phyloP scores from a whole-genome alignment of 2,329 filamentous ascomycete species.

The Arachnomyces sp. region DNA sequence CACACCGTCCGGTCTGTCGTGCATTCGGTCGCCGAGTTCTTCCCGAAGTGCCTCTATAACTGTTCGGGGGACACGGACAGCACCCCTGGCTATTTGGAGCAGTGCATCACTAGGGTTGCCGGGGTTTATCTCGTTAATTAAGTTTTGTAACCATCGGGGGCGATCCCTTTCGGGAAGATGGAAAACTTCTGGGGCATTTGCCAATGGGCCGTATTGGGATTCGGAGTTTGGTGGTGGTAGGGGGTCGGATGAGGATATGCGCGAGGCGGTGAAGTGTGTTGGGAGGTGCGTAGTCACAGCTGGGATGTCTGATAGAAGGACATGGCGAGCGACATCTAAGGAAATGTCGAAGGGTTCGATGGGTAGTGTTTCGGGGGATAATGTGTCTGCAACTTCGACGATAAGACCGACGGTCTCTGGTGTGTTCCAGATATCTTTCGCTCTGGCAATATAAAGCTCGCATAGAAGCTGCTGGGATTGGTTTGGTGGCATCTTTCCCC shows the following conservation, averaged over 20 bases:
- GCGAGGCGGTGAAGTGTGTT: slow-evolving; percentile 51
- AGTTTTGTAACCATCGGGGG: slow-evolving; percentile 29
- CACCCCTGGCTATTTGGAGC: too few relatives aligned
- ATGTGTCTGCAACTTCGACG: slow-evolving; percentile 56
- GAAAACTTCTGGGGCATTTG: slow-evolving; percentile 7
- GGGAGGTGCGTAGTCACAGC: slow-evolving; percentile 63
- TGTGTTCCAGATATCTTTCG: slow-evolving; percentile 81
- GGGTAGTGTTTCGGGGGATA: slow-evolving; percentile 36
- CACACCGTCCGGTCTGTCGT: too few relatives aligned
- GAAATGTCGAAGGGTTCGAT: slow-evolving; percentile 40
- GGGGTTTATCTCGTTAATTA: slow-evolving; percentile 29
- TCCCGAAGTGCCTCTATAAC: too few relatives aligned
- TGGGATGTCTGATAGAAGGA: slow-evolving; percentile 68
- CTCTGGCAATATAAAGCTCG: slow-evolving; percentile 64
- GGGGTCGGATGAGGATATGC: slow-evolving; percentile 72
- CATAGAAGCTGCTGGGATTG: slow-evolving; percentile 60
- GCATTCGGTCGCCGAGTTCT: too few relatives aligned
- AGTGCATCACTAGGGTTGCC: slow-evolving; percentile 11
- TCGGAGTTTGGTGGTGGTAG: slow-evolving; percentile 57
- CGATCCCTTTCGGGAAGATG: slow-evolving; percentile 7
- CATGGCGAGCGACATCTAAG: slow-evolving; percentile 60
- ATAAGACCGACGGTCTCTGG: slow-evolving; percentile 61
- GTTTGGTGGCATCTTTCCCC: slow-evolving; percentile 65
- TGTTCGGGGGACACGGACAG: too few relatives aligned
- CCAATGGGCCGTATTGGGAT: slow-evolving; percentile 23